Conservation (phyloP, 495 filamentous ascomycete species). For the Aspergillus kassunensis region DNA sequence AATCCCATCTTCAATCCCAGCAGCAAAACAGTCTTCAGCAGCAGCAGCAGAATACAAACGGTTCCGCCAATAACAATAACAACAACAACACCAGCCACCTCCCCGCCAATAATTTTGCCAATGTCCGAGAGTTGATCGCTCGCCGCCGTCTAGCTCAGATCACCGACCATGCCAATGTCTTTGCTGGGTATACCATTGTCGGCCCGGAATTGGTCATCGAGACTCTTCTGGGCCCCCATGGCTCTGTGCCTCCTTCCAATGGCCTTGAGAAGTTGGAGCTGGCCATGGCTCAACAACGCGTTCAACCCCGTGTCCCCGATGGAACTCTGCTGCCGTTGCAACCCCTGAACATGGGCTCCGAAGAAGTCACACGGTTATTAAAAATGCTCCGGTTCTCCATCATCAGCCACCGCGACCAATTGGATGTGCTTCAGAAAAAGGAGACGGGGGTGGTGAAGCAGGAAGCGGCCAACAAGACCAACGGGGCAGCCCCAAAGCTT, state of each 20-base stretch:
- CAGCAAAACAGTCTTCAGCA: conserved; percentile 18
- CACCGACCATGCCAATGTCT: conserved; percentile 49
- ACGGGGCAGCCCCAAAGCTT: conserved; percentile 32
- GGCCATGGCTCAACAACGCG: conserved; percentile 47
- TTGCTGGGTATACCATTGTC: conserved; percentile 47
- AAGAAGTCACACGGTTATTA: conserved; percentile 43
- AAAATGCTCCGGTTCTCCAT: conserved; percentile 48
- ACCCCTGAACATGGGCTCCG: conserved; percentile 46
- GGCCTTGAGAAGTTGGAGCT: conserved; percentile 46
- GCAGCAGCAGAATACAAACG: conserved; percentile 19
- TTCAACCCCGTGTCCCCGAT: conserved; percentile 42
- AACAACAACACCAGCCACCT: conserved; percentile 18
- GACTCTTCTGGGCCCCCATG: conserved; percentile 45
- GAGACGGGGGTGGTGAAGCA: conserved; percentile 38
- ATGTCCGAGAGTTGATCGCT: conserved; percentile 46
- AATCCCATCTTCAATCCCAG: conserved; percentile 26
- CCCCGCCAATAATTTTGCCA: conserved; percentile 45
- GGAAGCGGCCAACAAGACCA: conserved; percentile 33
- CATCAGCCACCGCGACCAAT: conserved; percentile 42
- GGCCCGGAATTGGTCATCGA: conserved; percentile 47
- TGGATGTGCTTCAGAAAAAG: conserved; percentile 44
- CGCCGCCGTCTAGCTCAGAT: conserved; percentile 48
- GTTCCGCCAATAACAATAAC: conserved; percentile 4
- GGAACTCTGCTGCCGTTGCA: conserved; percentile 41
- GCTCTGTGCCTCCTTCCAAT: conserved; percentile 42